Percentiles rank a stretch among this genome's conserved stretches.
Conservation (phyloP, 2,329 filamentous ascomycete species). For the Magnaporthiopsis incrustans region DNA sequence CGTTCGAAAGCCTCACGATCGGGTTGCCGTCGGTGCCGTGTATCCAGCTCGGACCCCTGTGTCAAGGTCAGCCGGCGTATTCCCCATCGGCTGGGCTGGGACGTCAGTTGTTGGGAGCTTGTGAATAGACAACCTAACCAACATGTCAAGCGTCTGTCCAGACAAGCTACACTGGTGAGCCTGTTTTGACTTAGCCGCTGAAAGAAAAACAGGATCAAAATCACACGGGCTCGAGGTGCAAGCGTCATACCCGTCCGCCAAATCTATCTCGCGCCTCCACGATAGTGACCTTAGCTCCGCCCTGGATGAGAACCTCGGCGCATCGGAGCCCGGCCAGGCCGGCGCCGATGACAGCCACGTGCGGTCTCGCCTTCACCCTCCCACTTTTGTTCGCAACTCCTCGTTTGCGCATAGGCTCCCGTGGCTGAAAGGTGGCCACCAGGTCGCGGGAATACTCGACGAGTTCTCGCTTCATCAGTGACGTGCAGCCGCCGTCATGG, state of each 20-base stretch:
- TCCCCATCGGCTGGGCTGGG: background rate
- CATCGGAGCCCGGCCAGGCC: conserved; percentile 49
- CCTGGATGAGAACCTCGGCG: conserved; percentile 44
- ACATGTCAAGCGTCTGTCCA: conserved; percentile 22
- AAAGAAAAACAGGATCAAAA: conserved; percentile 9
- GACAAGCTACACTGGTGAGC: conserved; percentile 16
- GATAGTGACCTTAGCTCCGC: conserved; percentile 47
- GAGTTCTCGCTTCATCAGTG: background rate
- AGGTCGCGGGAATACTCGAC: background rate
- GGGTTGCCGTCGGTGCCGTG: conserved; percentile 41
- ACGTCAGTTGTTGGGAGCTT: background rate
- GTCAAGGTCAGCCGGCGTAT: conserved; percentile 4
- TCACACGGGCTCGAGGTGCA: background rate
- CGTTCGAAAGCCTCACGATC: conserved; percentile 41
- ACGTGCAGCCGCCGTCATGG: background rate
- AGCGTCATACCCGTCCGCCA: conserved; percentile 37
- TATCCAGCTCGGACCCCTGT: conserved; percentile 49
- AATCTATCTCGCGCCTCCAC: conserved; percentile 47
- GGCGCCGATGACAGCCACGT: conserved; percentile 44
- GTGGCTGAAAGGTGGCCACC: background rate
- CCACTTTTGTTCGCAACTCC: background rate
- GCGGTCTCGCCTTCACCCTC: conserved; percentile 2
- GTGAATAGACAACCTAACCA: conserved; percentile 7
- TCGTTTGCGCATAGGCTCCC: background rate
- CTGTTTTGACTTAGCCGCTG: conserved; percentile 22